Base-by-base conservation (phyloP, 2,329 filamentous ascomycete species). In the Beauveria caledonica region DNA sequence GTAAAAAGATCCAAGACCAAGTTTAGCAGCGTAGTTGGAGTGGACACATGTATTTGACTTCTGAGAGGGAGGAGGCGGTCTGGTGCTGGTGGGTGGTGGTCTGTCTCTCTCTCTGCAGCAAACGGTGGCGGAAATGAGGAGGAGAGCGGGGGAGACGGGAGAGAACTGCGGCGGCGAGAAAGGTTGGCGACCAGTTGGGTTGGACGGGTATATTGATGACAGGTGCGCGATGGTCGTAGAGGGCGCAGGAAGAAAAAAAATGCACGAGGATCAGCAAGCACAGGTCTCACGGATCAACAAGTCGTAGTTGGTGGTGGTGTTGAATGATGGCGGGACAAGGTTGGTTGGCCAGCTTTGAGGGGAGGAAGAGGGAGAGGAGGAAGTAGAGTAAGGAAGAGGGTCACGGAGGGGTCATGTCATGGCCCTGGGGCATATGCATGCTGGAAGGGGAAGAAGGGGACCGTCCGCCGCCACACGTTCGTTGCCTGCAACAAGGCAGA, bases 91-190 rank as follows among this genome's bases (percentile, higher is more conserved):
- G 15, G 33, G 21, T 45, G 21, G 40, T 55, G 40, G 40, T 45
- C n/a, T 21, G 15, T 27, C 21, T 42, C 19, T 44, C 19, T 33
- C 21, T 51, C n/a, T 27, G 33, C 39, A 56, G 40, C 33, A 23
- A 56, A 56, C 53, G 23, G 53, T 51, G 46, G 45, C 46, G 55
- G 55, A 58, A 58, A 58, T 50, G 55, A 58, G 25, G 55, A 50
- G 23, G 53, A 45, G 40, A 55, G 42, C 40, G 44, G 36, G 46
- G 29, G 29, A 25, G 49, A 23, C 55, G 55, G 46, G 55, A 46
- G 55, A 29, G 23, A 17, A 19, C 17, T 23, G 40, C 36, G 19
- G 39, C 36, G 21, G 10, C 23, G 27, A 25, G n/a, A 49, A 42
- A 40, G 55, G 15, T 40, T 40, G 15, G 55, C 55, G 39, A 27